phyloP scores from a whole-genome alignment of 345 rosid species.

The Arabidopsis suecica region DNA sequence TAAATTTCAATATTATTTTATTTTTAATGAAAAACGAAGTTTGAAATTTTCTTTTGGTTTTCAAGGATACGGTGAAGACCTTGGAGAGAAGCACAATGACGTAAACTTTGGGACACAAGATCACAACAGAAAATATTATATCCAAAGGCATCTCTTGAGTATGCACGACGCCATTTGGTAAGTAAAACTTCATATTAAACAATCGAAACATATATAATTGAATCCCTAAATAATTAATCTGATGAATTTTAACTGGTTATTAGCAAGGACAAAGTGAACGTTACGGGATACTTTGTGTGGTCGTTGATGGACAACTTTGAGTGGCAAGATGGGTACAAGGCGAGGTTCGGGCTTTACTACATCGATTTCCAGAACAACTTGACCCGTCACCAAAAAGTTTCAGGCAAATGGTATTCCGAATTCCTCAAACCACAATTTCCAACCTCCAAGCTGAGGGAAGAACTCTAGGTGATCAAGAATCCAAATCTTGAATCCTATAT shows the following conservation, averaged over 20 bases:
- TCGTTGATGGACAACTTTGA: slow-evolving; percentile 48
- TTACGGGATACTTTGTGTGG: slow-evolving; percentile 45
- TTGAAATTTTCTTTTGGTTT: not conserved
- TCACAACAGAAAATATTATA: slow-evolving; percentile 43
- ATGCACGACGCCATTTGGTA: slow-evolving; percentile 44
- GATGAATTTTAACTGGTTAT: not conserved
- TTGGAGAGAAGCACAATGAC: slow-evolving; percentile 14
- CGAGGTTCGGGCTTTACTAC: slow-evolving; percentile 45
- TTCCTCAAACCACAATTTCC: slow-evolving; percentile 37
- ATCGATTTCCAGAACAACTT: slow-evolving; percentile 40
- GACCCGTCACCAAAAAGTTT: slow-evolving; percentile 41
- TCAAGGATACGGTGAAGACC: slow-evolving; percentile 44
- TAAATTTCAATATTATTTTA: not conserved
- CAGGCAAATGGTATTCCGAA: slow-evolving; percentile 43
- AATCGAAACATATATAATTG: not conserved
- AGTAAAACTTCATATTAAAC: not conserved
- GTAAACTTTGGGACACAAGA: slow-evolving; percentile 29
- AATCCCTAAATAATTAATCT: not conserved
- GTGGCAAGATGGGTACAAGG: slow-evolving; percentile 47
- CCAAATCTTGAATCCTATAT: slow-evolving; percentile 9
- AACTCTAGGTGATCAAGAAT: slow-evolving; percentile 39
- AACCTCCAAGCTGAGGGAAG: slow-evolving; percentile 25
- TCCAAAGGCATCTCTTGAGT: slow-evolving; percentile 43
- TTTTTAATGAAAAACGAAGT: not conserved
- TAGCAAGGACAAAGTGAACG: slow-evolving; percentile 45